Evolutionary conservation across 2,329 filamentous ascomycete species (phyloP).

Genomic region (Dothistroma pini): DNA sequence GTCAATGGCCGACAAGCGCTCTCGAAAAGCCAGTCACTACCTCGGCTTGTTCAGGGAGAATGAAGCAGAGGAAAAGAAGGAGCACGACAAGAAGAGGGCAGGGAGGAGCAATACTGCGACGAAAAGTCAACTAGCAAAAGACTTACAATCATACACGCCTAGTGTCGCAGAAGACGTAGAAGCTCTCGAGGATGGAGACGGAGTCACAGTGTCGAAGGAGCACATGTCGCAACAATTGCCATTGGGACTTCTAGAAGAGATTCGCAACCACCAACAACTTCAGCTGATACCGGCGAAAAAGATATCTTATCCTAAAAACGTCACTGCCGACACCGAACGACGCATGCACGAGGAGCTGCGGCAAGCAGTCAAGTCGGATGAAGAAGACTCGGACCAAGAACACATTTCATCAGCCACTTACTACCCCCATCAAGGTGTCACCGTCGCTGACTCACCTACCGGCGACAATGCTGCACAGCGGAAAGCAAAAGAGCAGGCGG

Average conservation of each 20-base stretch:
- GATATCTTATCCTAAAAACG: slow-evolving; percentile 39
- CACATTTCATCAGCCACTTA: slow-evolving; percentile 86
- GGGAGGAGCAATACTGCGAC: slow-evolving; percentile 26
- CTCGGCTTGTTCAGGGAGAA: slow-evolving; percentile 63
- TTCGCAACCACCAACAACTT: slow-evolving; percentile 52
- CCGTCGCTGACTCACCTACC: slow-evolving; percentile 38
- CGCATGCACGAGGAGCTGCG: slow-evolving; percentile 14
- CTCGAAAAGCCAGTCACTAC: slow-evolving; percentile 63
- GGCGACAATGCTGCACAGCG: slow-evolving; percentile 27
- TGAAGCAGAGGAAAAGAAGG: slow-evolving; percentile 52
- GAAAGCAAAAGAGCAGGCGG: slow-evolving; percentile 17
- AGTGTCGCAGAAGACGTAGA: slow-evolving; percentile 32
- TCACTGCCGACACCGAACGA: slow-evolving; percentile 21
- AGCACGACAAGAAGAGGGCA: slow-evolving; percentile 46
- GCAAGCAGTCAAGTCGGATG: slow-evolving; percentile 39
- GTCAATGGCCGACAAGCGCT: slow-evolving; percentile 52
- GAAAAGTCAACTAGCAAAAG: slow-evolving; percentile 16
- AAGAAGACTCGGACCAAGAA: slow-evolving; percentile 70
- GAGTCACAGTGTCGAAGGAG: slow-evolving; percentile 27
- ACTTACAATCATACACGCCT: slow-evolving; percentile 23
- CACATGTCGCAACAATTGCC: slow-evolving; percentile 41
- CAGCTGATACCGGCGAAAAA: slow-evolving; percentile 42
- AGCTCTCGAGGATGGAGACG: slow-evolving; percentile 30
- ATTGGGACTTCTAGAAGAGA: slow-evolving; percentile 53
- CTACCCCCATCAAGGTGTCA: slow-evolving; percentile 65